phyloP scores from a whole-genome alignment of 352 stramenopile genomes.

The Globisporangium nagaii region DNA sequence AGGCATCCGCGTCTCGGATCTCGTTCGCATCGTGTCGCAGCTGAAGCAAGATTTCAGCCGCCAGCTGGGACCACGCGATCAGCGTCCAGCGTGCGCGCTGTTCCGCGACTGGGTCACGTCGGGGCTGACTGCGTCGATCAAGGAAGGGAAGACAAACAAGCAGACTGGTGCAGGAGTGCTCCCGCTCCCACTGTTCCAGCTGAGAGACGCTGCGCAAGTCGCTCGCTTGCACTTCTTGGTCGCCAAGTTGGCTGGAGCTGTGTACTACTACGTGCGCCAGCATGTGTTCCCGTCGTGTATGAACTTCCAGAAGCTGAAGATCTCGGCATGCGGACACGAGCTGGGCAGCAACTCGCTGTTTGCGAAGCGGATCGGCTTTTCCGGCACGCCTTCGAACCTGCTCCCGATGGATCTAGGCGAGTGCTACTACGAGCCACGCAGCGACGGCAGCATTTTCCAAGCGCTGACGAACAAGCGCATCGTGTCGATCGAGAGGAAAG shows the following conservation, averaged over 20 bases:
- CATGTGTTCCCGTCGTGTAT: slow-evolving; percentile 99
- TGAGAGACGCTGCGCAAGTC: slow-evolving; percentile 96
- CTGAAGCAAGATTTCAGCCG: slow-evolving; percentile 86
- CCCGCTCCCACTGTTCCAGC: slow-evolving; percentile 96
- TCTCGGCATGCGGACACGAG: slow-evolving; percentile 98
- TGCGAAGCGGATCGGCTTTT: slow-evolving; percentile 97
- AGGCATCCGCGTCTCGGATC: slow-evolving; percentile 80
- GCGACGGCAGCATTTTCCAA: slow-evolving; percentile 98
- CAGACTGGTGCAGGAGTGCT: slow-evolving; percentile 46
- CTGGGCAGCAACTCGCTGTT: slow-evolving; percentile 98
- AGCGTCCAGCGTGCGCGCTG: slow-evolving; percentile 69
- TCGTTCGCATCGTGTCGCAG: slow-evolving; percentile 83
- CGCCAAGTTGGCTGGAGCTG: slow-evolving; percentile 89
- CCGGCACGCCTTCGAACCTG: slow-evolving; percentile 98
- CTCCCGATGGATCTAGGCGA: slow-evolving; percentile 98
- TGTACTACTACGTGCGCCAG: slow-evolving; percentile 97
- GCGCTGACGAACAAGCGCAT: slow-evolving; percentile 94
- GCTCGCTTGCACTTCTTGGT: slow-evolving; percentile 93
- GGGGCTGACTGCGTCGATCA: slow-evolving; percentile 29
- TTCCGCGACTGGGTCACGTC: slow-evolving; percentile 73
- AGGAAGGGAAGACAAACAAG: slow-evolving; percentile 11
- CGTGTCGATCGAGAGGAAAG: slow-evolving; percentile 77
- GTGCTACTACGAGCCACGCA: slow-evolving; percentile 97
- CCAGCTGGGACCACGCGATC: slow-evolving; percentile 74
- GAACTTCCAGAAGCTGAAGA: slow-evolving; percentile 98